Base-by-base conservation (phyloP, 2,329 filamentous ascomycete genomes). In the Dactylella cylindrospora region DNA sequence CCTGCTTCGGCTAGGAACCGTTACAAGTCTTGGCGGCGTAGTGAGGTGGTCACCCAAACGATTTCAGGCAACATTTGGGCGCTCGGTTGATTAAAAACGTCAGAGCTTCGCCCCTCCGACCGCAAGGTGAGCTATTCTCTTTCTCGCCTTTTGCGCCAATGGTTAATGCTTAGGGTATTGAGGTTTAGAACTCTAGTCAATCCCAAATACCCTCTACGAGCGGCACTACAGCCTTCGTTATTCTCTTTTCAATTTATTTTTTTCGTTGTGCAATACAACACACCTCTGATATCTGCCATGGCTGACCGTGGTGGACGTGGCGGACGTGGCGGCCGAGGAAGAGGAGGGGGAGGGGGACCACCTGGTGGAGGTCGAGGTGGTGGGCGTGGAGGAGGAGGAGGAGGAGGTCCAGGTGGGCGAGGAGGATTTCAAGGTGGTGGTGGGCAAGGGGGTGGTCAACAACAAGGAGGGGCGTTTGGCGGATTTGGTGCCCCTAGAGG, bases 221-320 rank as follows among this genome's bases (percentile, higher is more conserved):
- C n/a, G n/a, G n/a, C 17, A 17, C 20, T 25, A 23, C 26, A 8
- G 9, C 6, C 28, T 32, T 51, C 20, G n/a, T 33, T 19, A 29
- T 40, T 51, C 35, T 20, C n/a, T 17, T 25, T 17, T 10, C 20
- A 26, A 10, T 22, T 19, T 43, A 50, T 57, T 47, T 43, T 36
- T 53, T 47, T 60, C 17, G 35, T n/a, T n/a, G n/a, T 50, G 41
- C 35, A 61, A 47, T 51, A n/a, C n/a, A 45, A 51, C 47, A 47
- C 25, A 47, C 47, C 55, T 61, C 55, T 53, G 47, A 53, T 22
- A n/a, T n/a, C n/a, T 22, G 44, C 52, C 29, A 61, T 61, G 55
- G 41, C 55, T n/a, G 55, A 61, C 23, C 47, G 55, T 22, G 55
- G 55, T 15, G 26, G 43, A 20, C 33, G 51, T 17, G 20, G 53